These are phyloP conservation scores for Cryptococcus jaspeensis DNA, from an alignment of 1,284 basidiomycete species.

Conservation along the genomic window DNA sequence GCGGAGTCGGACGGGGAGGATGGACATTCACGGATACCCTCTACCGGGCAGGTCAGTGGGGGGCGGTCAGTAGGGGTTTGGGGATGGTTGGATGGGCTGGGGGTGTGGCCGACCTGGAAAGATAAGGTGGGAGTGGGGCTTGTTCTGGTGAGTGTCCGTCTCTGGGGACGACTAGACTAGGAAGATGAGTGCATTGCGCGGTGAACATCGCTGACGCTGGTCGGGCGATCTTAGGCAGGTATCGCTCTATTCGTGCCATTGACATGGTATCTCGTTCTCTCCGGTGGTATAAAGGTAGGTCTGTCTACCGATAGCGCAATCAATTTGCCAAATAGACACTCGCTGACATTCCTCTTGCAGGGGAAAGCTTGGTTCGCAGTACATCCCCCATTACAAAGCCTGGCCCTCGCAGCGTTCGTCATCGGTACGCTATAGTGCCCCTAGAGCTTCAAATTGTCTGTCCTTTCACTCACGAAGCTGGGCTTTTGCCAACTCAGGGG, in stretches of 20 bases:
- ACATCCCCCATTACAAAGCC: constrained; percentile 45
- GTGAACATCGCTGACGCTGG: too few species aligned
- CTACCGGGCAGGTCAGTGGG: too few species aligned
- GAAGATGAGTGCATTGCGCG: too few species aligned
- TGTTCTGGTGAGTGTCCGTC: too few species aligned
- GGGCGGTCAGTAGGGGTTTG: too few species aligned
- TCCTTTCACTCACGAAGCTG: background rate
- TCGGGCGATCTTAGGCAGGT: background rate
- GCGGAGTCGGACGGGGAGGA: too few species aligned
- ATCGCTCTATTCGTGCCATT: constrained; percentile 35
- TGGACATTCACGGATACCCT: too few species aligned
- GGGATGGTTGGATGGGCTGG: too few species aligned
- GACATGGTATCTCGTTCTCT: constrained; percentile 37
- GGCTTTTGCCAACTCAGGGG: background rate
- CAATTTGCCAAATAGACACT: background rate
- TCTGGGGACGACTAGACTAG: too few species aligned
- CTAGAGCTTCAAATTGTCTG: background rate
- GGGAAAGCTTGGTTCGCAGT: constrained; percentile 43
- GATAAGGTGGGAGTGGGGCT: too few species aligned
- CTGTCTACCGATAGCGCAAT: background rate
- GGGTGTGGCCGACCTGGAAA: too few species aligned
- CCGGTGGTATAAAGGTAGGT: constrained; percentile 21
- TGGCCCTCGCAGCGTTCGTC: constrained; percentile 40
- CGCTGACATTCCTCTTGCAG: background rate
- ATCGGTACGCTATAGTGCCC: constrained; percentile 23